Evolutionary conservation across 1,139 yeast genomes (phyloP), one percentile per base, ranked within the genome.

Genomic region (Saccharomycopsis hybrid): DNA sequence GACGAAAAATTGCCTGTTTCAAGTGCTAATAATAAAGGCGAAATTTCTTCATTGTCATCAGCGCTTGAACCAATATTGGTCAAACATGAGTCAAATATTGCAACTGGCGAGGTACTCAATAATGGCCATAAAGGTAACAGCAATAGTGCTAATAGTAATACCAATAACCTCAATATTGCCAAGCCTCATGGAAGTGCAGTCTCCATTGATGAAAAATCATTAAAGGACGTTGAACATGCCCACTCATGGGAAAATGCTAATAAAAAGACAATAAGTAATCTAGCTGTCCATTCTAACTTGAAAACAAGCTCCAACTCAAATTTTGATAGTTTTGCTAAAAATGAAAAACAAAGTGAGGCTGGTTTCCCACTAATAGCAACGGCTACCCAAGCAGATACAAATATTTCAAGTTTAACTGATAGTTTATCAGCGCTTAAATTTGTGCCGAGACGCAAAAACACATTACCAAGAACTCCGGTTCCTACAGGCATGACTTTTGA

Each of bases 381-480:
- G n/a, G 24, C 18, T n/a, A 31, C 9, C 9, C 5, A 5, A 7
- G 8, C 5, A 7, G 18, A 8, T 5, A 36, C 39, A 7, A 24
- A 9, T 5, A 36, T 36, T 24, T 36, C 39, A 8, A 46, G 42
- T 37, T 45, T 53, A 8, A 32, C 47, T 36, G 49, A 51, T 3
- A 38, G 47, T 31, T 38, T 53, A 24, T 33, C 39, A n/a, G 46
- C 48, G 3, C 46, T 51, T 2, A 18, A 39, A n/a, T 49, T 53
- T 36, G 18, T 25, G 5, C 31, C 28, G 11, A 44, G 39, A 30
- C 31, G 44, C 13, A 43, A 33, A 41, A 43, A 46, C 28, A 24
- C 46, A 2, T 35, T 52, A 18, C 53, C 52, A 3, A 41, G 46
- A 41, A 49, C 52, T 25, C 52, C 53, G 11, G 35, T 36, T 32